Base-by-base conservation (phyloP, 2,329 filamentous ascomycete species). In the Trichoderma aggressivum region DNA sequence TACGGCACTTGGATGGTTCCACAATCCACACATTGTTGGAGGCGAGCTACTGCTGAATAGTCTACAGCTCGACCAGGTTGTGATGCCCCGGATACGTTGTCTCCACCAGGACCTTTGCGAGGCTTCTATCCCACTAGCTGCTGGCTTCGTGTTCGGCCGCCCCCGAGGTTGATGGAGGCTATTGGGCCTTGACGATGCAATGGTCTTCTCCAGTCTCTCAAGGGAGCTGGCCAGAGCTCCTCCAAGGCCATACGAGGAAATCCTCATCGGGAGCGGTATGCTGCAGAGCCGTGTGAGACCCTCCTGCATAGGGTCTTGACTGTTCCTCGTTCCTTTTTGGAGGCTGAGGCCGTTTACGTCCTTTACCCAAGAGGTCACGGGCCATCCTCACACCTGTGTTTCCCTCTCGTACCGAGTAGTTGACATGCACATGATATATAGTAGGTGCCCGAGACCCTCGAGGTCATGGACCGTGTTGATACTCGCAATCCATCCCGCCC, bases 201-300 rank as follows among this genome's bases (percentile, higher is more conserved):
- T n/a, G 8, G 11, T 59, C 28, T 12, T 3, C 24, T 16, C 11
- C 16, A 30, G 14, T 18, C 28, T n/a, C 30, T 11, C 11, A 18
- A 55, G 14, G 18, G 12, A 18, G 12, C 34, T 55, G 43, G 8
- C 58, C 32, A 43, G 39, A n/a, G 30, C 28, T 26, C 26, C 26
- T 73, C 60, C 61, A 66, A 28, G 60, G 67, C 71, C 79, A 79
- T 81, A 80, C 80, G 79, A 81, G 79, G 75, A 74, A 76, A 74
- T 80, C 78, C 75, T 79, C 78, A 79, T 79, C 75, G 77, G 76
- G 78, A 74, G 74, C 75, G 80, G 81, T 77, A 75, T 70, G 73
- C 74, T 74, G 74, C 78, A 79, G 76, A 61, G 28, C 72, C 58
- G 78, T 80, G 78, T 77, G 72, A 80, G 74, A 58, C 63, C 70